A percentile compares a stretch with the other conserved stretches of the same genome.
Evolutionary conservation across 371 early-diverging fungal genomes (phyloP).

Genomic region (Cokeromyces recurvatus): DNA sequence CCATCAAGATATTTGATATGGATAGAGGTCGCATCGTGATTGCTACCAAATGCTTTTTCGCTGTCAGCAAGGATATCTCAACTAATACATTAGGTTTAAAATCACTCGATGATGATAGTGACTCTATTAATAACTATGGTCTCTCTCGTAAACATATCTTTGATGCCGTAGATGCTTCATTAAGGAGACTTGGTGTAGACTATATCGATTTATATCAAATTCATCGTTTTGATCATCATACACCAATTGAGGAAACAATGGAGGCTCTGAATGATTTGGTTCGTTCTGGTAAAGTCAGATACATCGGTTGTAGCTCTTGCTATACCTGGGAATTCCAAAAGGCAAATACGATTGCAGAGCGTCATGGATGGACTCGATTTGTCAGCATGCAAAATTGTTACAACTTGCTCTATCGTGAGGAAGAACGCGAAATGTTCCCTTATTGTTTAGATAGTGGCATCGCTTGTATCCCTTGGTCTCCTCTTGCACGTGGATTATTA

Average conservation of each 20-base stretch:
- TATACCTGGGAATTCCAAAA: constrained; percentile 41
- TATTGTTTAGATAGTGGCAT: constrained; percentile 39
- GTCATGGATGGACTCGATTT: constrained; percentile 50
- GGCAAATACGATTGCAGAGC: constrained; percentile 39
- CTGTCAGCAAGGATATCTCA: constrained; percentile 4
- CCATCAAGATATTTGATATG: constrained; percentile 30
- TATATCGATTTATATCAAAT: constrained; percentile 66
- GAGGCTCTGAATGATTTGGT: constrained; percentile 50
- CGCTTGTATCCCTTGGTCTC: constrained; percentile 50
- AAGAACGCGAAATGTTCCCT: constrained; percentile 58
- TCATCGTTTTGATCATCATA: constrained; percentile 33
- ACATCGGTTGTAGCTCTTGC: constrained; percentile 34
- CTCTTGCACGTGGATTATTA: constrained; percentile 39
- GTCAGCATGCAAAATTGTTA: constrained; percentile 48
- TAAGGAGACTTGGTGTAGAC: constrained; percentile 44
- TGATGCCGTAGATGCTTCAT: constrained; percentile 46
- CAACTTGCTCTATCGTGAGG: constrained; percentile 55
- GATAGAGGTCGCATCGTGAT: constrained; percentile 36
- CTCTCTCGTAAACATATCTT: constrained; percentile 51
- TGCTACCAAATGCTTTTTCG: constrained; percentile 34
- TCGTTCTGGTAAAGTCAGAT: too few species aligned
- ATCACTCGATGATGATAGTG: background rate
- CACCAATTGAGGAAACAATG: constrained; percentile 51
- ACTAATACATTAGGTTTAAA: background rate
- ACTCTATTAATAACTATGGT: constrained; percentile 31